These are phyloP conservation scores for Pestalotiopsis sp. DNA, from an alignment of 2,329 filamentous ascomycete genomes.

Conservation along the genomic window DNA sequence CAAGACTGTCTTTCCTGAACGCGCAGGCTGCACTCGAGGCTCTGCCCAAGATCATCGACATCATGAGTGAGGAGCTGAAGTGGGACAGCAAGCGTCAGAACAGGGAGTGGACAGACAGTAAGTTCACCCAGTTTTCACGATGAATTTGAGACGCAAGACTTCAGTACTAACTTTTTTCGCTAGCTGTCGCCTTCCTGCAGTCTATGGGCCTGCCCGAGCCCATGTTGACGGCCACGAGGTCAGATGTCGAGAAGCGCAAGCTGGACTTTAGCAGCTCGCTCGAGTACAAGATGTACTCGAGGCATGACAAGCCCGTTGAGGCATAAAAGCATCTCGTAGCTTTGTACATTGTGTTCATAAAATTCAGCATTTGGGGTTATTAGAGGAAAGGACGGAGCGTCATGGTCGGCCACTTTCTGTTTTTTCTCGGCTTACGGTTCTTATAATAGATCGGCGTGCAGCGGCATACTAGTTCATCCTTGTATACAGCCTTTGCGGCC, in stretches of 20 bases:
- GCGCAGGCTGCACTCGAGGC: slow-evolving; percentile 88
- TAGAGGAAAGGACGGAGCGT: slow-evolving; percentile 2
- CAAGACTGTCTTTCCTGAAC: slow-evolving; percentile 85
- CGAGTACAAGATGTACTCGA: slow-evolving; percentile 65
- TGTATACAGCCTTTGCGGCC: background rate
- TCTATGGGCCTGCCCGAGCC: slow-evolving; percentile 68
- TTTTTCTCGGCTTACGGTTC: background rate
- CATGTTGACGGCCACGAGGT: slow-evolving; percentile 58
- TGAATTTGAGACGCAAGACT: slow-evolving; percentile 6
- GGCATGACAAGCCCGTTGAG: slow-evolving; percentile 57
- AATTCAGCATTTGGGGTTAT: slow-evolving; percentile 8
- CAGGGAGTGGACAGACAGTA: slow-evolving; percentile 77
- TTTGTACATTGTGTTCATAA: slow-evolving; percentile 1
- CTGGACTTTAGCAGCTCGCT: slow-evolving; percentile 58
- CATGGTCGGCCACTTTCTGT: background rate
- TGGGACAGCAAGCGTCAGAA: slow-evolving; percentile 78
- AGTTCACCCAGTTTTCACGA: slow-evolving; percentile 32
- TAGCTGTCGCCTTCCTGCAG: slow-evolving; percentile 62
- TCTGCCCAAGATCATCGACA: slow-evolving; percentile 81
- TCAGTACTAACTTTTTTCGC: slow-evolving; percentile 13
- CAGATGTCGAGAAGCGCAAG: slow-evolving; percentile 63
- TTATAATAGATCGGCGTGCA: slow-evolving; percentile 5
- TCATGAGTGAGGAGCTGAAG: slow-evolving; percentile 82
- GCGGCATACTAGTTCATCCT: background rate
- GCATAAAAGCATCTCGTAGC: slow-evolving; percentile 25